Evolutionary conservation across 768 basidiomycete genomes (phyloP), one percentile per base, ranked within the genome.

Genomic region (Leccinum boreale): DNA sequence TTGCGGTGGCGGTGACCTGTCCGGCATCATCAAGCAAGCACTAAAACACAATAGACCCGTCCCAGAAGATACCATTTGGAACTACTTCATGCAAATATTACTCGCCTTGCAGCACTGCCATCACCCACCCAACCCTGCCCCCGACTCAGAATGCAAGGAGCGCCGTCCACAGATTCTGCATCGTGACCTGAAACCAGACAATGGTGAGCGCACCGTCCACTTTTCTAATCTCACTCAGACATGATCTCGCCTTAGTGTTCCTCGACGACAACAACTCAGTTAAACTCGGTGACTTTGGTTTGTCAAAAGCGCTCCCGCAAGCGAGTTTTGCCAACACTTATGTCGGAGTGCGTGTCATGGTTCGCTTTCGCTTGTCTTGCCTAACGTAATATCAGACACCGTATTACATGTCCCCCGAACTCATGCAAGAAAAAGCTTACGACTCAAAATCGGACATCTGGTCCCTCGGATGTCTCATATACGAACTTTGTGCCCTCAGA

Each of bases 381-480:
- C 12, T 23, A 33, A 60, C 55, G 21, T 35, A 23, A 31, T 19
- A 15, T n/a, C 65, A 98, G 94, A 99, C 97, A 3, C 97, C 97
- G 3, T 95, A 98, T 70, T 98, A 99, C 77, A 98, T 99, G 97
- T 97, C 94, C 1, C 97, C 97, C 0, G 96, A 99, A 72, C 81
- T 98, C 33, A 93, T 98, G 84, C 92, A 92, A 76, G 96, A 98
- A 70, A 94, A 92, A 70, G 85, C 92, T 3, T 99, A 99, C 74
- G 97, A 98, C 75, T 89, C 92, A 7, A 99, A 98, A 75, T 94
- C 92, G 0, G 97, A 99, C 68, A 98, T 99, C 50, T 99, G 97
- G 97, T 95, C 93, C 4, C 80, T 98, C 28, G 97, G 97, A 1
- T 99, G 97, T 74, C 81, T 98, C 29, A 92, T 98, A 24, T 98